Evolutionary conservation across 805 yeast species (phyloP).

Genomic region (Trichomonascus vanleenenianus): DNA sequence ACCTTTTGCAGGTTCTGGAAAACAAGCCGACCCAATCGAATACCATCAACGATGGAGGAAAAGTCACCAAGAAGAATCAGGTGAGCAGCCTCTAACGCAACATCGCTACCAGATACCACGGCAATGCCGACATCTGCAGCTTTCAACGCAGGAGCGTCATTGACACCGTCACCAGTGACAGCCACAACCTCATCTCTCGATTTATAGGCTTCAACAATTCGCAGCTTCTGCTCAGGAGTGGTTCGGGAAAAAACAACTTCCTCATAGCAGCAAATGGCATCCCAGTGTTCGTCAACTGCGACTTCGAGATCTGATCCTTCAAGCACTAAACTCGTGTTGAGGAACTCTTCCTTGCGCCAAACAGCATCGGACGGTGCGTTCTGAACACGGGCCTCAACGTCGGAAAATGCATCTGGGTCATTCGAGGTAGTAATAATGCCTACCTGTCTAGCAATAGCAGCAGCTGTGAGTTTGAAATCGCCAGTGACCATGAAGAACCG

Average conservation of each 20-base stretch:
- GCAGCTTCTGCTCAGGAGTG: constrained; percentile 44
- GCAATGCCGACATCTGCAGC: constrained; percentile 93
- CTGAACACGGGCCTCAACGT: background rate
- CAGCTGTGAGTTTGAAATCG: constrained; percentile 31
- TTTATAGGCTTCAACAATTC: constrained; percentile 41
- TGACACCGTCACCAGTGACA: constrained; percentile 99
- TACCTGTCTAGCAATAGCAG: constrained; percentile 42
- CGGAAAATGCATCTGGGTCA: background rate
- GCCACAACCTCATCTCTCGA: constrained; percentile 89
- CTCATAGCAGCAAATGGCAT: constrained; percentile 27
- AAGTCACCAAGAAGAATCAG: constrained; percentile 30
- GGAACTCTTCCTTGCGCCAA: too few species aligned
- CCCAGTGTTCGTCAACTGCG: constrained; percentile 34
- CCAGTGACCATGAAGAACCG: constrained; percentile 43
- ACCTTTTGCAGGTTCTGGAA: constrained; percentile 42
- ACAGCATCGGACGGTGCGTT: background rate
- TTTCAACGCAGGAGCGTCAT: constrained; percentile 94
- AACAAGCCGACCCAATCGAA: constrained; percentile 75
- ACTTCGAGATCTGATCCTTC: constrained; percentile 1
- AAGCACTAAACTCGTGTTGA: constrained; percentile 2
- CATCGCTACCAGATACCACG: constrained; percentile 36
- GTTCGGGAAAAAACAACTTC: constrained; percentile 35
- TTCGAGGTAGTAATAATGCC: constrained; percentile 34
- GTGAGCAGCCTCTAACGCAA: constrained; percentile 7
- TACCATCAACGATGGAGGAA: constrained; percentile 76